Evolutionary conservation across 2,329 filamentous ascomycete genomes (phyloP).

Genomic region (Fusarium sublunatum): DNA sequence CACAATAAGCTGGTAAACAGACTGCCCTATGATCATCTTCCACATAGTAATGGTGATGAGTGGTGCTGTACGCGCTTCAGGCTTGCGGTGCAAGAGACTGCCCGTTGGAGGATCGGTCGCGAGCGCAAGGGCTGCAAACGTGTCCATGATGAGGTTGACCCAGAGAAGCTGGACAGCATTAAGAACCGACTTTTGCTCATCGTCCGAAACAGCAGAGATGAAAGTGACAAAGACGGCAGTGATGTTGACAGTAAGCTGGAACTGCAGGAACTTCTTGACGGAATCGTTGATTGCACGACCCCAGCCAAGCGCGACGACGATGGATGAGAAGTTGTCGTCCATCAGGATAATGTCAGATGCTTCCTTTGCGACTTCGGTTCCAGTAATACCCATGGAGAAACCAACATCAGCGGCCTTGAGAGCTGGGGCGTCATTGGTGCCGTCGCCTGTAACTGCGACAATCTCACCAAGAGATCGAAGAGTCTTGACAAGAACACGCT

Average conservation of each 20-base stretch:
- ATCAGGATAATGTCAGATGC: slow-evolving; percentile 74
- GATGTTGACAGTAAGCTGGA: slow-evolving; percentile 77
- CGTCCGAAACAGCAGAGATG: slow-evolving; percentile 67
- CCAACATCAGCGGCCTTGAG: slow-evolving; percentile 74
- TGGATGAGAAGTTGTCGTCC: slow-evolving; percentile 74
- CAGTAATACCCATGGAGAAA: slow-evolving; percentile 75
- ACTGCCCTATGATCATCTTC: slow-evolving; percentile 73
- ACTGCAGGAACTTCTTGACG: slow-evolving; percentile 76
- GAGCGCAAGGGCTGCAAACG: slow-evolving; percentile 71
- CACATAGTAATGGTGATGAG: slow-evolving; percentile 78
- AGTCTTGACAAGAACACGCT: slow-evolving; percentile 71
- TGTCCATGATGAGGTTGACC: slow-evolving; percentile 78
- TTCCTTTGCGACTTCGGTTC: slow-evolving; percentile 73
- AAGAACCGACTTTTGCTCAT: slow-evolving; percentile 67
- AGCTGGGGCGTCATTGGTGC: slow-evolving; percentile 74
- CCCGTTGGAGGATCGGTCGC: slow-evolving; percentile 71
- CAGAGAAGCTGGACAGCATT: slow-evolving; percentile 75
- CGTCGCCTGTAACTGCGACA: slow-evolving; percentile 74
- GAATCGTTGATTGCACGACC: slow-evolving; percentile 75
- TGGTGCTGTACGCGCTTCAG: slow-evolving; percentile 71
- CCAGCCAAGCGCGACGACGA: slow-evolving; percentile 74
- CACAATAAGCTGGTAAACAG: slow-evolving; percentile 68
- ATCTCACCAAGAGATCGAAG: slow-evolving; percentile 74
- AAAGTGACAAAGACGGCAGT: slow-evolving; percentile 74
- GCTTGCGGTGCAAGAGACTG: slow-evolving; percentile 65